phyloP scores from a whole-genome alignment of 306 rosid species.

The Oemleria cerasiformis region DNA sequence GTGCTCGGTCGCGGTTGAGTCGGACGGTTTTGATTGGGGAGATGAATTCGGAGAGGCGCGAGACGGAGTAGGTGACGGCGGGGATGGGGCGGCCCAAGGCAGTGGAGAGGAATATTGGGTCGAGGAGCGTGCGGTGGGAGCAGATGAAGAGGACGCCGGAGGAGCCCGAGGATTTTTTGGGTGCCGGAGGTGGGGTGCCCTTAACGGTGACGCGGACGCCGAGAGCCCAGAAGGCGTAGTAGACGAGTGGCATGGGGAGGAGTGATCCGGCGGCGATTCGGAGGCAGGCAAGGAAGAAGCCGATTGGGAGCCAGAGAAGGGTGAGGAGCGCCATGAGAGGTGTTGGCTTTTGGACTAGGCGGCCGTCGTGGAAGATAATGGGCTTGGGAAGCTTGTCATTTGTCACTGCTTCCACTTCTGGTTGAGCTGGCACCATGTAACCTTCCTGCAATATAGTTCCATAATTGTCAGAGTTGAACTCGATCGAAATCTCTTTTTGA shows the following conservation, averaged over 20 bases:
- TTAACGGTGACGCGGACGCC: conserved; percentile 65
- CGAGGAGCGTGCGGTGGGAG: conserved; percentile 75
- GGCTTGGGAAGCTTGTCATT: conserved; percentile 70
- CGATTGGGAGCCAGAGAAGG: conserved; percentile 73
- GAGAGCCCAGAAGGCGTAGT: conserved; percentile 64
- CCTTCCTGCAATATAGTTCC: conserved; percentile 47
- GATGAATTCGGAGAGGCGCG: conserved; percentile 71
- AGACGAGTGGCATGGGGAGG: conserved; percentile 75
- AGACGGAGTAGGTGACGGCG: conserved; percentile 71
- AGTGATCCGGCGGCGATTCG: conserved; percentile 67
- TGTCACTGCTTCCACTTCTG: conserved; percentile 44
- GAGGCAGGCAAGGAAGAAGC: conserved; percentile 62
- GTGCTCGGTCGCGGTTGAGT: conserved; percentile 54
- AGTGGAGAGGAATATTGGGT: conserved; percentile 78
- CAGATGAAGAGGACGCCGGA: conserved; percentile 70
- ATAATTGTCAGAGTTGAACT: not conserved
- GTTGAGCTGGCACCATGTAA: conserved; percentile 51
- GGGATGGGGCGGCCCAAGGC: conserved; percentile 78
- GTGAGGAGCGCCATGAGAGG: conserved; percentile 55
- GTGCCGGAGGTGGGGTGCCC: conserved; percentile 64
- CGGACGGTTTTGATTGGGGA: conserved; percentile 76
- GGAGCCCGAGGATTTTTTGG: conserved; percentile 27
- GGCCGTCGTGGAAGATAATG: conserved; percentile 80
- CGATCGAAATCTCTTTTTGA: no score
- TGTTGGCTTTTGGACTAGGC: conserved; percentile 65